A percentile compares a stretch with the other conserved stretches of the same genome.
phyloP scores from a whole-genome alignment of 148 eudicot species.

The Selenicereus undatus region DNA sequence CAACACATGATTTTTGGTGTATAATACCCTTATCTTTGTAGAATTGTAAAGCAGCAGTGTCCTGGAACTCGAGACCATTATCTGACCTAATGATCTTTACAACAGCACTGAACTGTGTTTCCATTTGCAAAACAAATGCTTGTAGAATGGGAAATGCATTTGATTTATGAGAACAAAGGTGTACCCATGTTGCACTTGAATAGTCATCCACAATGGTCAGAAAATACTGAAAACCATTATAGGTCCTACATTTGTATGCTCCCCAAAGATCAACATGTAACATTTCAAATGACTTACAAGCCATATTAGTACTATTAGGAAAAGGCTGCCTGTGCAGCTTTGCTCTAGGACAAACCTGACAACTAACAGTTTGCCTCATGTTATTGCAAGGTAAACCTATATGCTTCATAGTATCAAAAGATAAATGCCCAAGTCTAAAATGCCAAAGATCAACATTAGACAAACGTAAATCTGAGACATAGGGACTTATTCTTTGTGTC shows the following conservation, averaged over 20 bases:
- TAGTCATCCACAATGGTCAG: slow-evolving; percentile 1
- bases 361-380: background rate
- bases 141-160: background rate
- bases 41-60: background rate
- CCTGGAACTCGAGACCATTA: background rate
- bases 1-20: background rate
- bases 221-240: background rate
- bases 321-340: background rate
- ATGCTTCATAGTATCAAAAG: background rate
- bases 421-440: background rate
- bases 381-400: background rate
- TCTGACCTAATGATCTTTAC: background rate
- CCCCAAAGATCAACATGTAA: background rate
- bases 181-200: background rate
- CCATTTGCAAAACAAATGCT: background rate
- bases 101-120: background rate
- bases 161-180: background rate
- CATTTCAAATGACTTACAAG: background rate
- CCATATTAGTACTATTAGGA: background rate
- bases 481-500: background rate
- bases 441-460: background rate
- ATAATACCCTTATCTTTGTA: background rate
- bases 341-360: background rate
- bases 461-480: too few relatives aligned
- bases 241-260: background rate